Evolutionary conservation across 2,329 filamentous ascomycete species (phyloP).

Genomic region (Metarhizium rileyi): DNA sequence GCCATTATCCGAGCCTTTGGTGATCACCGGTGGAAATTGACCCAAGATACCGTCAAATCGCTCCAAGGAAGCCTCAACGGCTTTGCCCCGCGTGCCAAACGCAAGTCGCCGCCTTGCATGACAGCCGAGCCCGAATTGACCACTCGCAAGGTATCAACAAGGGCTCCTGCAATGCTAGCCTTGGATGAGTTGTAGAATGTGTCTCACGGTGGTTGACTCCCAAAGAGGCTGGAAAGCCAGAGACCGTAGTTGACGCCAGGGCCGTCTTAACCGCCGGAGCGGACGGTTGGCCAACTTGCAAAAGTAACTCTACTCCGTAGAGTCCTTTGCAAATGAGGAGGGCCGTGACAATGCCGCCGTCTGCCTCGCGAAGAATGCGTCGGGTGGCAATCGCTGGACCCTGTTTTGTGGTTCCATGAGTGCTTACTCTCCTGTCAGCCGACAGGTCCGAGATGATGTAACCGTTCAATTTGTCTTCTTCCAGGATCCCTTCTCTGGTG

Average conservation of each 20-base stretch:
- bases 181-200: slow-evolving; percentile 51
- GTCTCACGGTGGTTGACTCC: slow-evolving; percentile 42
- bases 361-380: slow-evolving; percentile 69
- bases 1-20: slow-evolving; percentile 57
- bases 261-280: slow-evolving; percentile 7
- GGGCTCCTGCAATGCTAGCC: slow-evolving; percentile 54
- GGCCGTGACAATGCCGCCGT: slow-evolving; percentile 70
- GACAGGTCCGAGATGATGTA: slow-evolving; percentile 60
- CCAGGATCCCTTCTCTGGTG: slow-evolving; percentile 8
- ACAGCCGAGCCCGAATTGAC: slow-evolving; percentile 57
- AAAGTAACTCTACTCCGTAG: slow-evolving; percentile 23
- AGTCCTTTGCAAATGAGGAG: slow-evolving; percentile 66
- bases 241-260: slow-evolving; percentile 13
- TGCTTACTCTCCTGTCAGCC: slow-evolving; percentile 58
- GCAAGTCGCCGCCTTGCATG: slow-evolving; percentile 53
- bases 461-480: slow-evolving; percentile 76
- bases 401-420: slow-evolving; percentile 66
- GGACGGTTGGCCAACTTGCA: slow-evolving; percentile 15
- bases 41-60: slow-evolving; percentile 29
- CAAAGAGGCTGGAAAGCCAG: slow-evolving; percentile 15
- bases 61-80: slow-evolving; percentile 38
- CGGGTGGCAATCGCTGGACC: slow-evolving; percentile 66
- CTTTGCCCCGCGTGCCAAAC: slow-evolving; percentile 31
- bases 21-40: slow-evolving; percentile 60
- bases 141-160: slow-evolving; percentile 39